Conservation (phyloP, 163 green algal species). For the Chlamydomonas reinhardtii region DNA sequence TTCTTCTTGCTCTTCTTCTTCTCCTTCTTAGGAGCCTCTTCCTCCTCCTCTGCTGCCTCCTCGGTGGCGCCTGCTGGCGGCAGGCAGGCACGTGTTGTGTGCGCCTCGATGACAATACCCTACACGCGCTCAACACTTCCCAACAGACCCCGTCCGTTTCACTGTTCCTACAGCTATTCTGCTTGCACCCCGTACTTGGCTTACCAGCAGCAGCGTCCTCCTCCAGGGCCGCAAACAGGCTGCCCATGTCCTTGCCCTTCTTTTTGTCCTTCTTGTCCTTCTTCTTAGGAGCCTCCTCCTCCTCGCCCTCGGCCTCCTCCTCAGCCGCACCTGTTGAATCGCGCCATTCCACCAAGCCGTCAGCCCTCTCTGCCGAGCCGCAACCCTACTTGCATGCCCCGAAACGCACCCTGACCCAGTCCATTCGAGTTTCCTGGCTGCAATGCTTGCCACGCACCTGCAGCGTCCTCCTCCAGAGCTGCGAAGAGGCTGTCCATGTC, state of each 20-base stretch:
- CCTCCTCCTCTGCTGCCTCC: conserved; percentile 16
- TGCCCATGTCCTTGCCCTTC: conserved; percentile 62
- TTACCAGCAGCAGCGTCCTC: conserved; percentile 37
- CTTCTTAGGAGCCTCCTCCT: conserved; percentile 39
- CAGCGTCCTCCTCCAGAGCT: conserved; percentile 55
- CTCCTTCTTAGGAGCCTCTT: conserved; percentile 43
- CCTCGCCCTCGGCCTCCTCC: conserved; percentile 32
- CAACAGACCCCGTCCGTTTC: no score
- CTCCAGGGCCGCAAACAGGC: conserved; percentile 70
- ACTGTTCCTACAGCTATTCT: no score
- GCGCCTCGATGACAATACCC: no score
- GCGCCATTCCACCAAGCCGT: no score
- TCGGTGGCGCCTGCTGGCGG: neutral
- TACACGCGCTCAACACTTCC: no score
- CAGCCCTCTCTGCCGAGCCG: no score
- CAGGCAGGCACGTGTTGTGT: neutral
- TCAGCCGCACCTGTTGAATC: neutral
- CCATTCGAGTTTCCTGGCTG: no score
- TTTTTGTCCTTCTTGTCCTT: conserved; percentile 62
- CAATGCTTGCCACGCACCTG: conserved; percentile 4
- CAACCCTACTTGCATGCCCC: no score
- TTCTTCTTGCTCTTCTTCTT: conserved; percentile 56
- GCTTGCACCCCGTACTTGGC: neutral
- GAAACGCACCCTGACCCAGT: no score
- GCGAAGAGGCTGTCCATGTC: conserved; percentile 54